phyloP scores from a whole-genome alignment of 2,329 filamentous ascomycete species.

The Ophiostoma quercus region DNA sequence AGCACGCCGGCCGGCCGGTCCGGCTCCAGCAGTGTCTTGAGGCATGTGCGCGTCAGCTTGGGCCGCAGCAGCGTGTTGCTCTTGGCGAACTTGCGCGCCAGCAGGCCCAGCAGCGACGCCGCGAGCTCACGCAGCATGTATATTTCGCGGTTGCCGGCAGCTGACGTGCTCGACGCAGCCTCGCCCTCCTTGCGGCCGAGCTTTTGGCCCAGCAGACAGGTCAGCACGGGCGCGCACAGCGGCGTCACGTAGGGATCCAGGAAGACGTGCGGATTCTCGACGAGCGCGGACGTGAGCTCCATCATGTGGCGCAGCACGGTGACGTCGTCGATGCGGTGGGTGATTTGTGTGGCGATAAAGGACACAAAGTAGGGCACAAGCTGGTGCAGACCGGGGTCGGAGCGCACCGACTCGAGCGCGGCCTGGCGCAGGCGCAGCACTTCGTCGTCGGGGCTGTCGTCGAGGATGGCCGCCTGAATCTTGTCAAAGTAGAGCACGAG shows the following conservation, averaged over 20 bases:
- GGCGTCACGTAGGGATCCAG: constrained; percentile 56
- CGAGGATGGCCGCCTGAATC: constrained; percentile 80
- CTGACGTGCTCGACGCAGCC: background rate
- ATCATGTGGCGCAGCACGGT: constrained; percentile 90
- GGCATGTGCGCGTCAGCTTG: constrained; percentile 83
- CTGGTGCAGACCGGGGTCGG: constrained; percentile 91
- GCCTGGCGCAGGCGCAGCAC: constrained; percentile 68
- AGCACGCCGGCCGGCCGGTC: constrained; percentile 76
- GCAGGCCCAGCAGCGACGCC: constrained; percentile 71
- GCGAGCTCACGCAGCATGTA: constrained; percentile 70
- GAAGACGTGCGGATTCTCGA: constrained; percentile 78
- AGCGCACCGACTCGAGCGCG: constrained; percentile 75
- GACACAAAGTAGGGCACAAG: constrained; percentile 94
- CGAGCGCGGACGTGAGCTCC: constrained; percentile 77
- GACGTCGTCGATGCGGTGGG: constrained; percentile 83
- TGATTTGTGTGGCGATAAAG: constrained; percentile 93
- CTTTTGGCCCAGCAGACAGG: constrained; percentile 80
- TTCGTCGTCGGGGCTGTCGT: constrained; percentile 78
- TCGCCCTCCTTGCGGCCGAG: constrained; percentile 55
- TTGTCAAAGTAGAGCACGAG: constrained; percentile 96
- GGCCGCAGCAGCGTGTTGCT: constrained; percentile 78
- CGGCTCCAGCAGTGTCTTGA: constrained; percentile 87
- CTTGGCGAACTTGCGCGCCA: constrained; percentile 74
- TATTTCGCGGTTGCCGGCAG: background rate
- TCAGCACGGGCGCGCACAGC: constrained; percentile 81